Percentiles rank a stretch among this genome's conserved stretches.
phyloP scores from a whole-genome alignment of 306 rosid species.

The Purshia tridentata region DNA sequence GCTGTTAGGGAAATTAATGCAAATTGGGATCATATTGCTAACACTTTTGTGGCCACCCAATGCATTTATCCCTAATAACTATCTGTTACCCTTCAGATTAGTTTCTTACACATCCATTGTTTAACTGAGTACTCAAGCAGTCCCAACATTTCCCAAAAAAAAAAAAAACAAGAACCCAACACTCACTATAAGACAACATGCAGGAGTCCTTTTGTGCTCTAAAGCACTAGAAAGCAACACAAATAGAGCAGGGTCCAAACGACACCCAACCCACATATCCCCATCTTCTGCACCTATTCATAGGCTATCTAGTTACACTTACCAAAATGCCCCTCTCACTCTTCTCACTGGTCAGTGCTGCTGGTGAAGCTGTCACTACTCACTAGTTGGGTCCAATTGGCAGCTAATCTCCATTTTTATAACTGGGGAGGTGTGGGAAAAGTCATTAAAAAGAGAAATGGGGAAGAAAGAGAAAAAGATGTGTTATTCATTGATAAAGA shows the following conservation, averaged over 20 bases:
- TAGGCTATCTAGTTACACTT: not conserved
- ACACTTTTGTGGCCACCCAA: too few relatives aligned
- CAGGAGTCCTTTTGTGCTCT: not conserved
- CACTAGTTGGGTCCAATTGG: conserved; percentile 3
- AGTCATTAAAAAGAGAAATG: not conserved
- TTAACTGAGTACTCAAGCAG: too few relatives aligned
- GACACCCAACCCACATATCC: not conserved
- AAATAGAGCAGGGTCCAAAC: conserved; percentile 3
- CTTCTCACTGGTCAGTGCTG: not conserved
- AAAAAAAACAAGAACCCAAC: too few relatives aligned
- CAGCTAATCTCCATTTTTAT: not conserved
- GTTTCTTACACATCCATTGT: too few relatives aligned
- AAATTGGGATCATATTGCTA: not conserved
- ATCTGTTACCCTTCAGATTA: too few relatives aligned
- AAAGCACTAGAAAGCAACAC: not conserved
- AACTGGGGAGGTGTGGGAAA: not conserved
- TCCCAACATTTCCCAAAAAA: too few relatives aligned
- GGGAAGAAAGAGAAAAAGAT: not conserved
- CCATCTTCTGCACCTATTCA: too few relatives aligned
- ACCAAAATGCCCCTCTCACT: not conserved
- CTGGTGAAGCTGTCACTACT: conserved; percentile 1
- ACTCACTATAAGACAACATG: not conserved
- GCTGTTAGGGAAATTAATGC: not conserved
- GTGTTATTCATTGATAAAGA: not conserved
- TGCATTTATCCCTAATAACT: too few relatives aligned